These are phyloP conservation scores for Hyphodiscus hymeniophilus DNA, from an alignment of 495 filamentous ascomycete species.

Conservation along the genomic window DNA sequence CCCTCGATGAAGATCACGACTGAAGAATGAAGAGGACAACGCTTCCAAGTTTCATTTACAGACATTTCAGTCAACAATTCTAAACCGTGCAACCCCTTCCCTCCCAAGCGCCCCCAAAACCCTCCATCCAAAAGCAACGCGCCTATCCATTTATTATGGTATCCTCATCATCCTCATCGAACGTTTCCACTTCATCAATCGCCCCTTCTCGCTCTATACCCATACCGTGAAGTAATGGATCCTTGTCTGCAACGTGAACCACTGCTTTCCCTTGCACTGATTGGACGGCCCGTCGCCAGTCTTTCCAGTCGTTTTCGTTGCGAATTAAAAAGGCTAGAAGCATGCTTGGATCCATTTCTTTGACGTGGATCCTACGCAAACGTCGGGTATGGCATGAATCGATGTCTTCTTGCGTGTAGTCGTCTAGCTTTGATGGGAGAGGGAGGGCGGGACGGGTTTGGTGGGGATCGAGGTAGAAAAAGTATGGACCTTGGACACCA, in stretches of 20 bases:
- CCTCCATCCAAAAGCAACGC: neutral
- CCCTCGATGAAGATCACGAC: neutral
- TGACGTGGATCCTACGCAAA: conserved; percentile 70
- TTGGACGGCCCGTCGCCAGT: conserved; percentile 64
- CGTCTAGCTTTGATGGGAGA: conserved; percentile 36
- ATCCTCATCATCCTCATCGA: conserved; percentile 42
- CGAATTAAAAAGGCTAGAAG: conserved; percentile 90
- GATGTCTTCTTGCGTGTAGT: conserved; percentile 63
- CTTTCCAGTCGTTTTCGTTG: conserved; percentile 72
- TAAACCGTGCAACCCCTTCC: too few relatives aligned
- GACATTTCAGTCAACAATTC: too few relatives aligned
- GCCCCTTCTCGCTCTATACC: conserved; percentile 57
- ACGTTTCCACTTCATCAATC: conserved; percentile 81
- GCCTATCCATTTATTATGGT: conserved; percentile 10
- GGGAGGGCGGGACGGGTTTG: conserved; percentile 62
- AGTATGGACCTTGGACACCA: conserved; percentile 77
- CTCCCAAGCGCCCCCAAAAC: conserved; percentile 1
- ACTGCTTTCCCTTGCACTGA: conserved; percentile 72
- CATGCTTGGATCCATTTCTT: conserved; percentile 99
- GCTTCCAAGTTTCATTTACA: too few relatives aligned
- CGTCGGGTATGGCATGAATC: conserved; percentile 83
- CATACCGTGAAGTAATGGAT: conserved; percentile 44
- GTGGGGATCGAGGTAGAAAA: conserved; percentile 97
- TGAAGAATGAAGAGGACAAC: too few relatives aligned
- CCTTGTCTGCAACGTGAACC: conserved; percentile 66